phyloP scores from a whole-genome alignment of 257 asterid genomes.

The Euphrasia confusa region DNA sequence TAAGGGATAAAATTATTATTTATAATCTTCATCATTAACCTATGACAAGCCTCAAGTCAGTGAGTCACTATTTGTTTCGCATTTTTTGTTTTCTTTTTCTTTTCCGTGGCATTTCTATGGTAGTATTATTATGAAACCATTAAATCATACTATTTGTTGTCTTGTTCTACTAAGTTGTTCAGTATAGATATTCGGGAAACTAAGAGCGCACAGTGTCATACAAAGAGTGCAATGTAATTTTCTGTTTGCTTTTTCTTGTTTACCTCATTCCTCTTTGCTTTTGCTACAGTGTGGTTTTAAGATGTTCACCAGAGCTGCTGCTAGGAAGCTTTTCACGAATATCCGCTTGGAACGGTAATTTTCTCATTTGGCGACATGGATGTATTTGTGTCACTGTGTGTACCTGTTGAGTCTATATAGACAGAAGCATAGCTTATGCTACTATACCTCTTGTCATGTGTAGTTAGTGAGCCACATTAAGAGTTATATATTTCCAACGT shows the following conservation, averaged over 20 bases:
- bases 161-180: too few relatives aligned
- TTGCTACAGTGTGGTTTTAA: slow-evolving; percentile 89
- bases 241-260: slow-evolving; percentile 2
- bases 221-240: not conserved
- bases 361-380: slow-evolving; percentile 2
- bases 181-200: not conserved
- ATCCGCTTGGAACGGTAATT: slow-evolving; percentile 79
- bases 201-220: not conserved
- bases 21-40: too few relatives aligned
- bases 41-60: too few relatives aligned
- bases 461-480: not conserved
- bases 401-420: not conserved
- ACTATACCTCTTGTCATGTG: not conserved
- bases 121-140: too few relatives aligned
- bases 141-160: too few relatives aligned
- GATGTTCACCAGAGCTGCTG: slow-evolving; percentile 98
- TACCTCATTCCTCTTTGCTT: slow-evolving; percentile 10
- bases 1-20: too few relatives aligned
- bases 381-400: not conserved
- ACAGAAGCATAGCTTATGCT: slow-evolving; percentile 1
- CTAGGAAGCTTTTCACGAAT: slow-evolving; percentile 79
- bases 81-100: too few relatives aligned
- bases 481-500: slow-evolving; percentile 5
- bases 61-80: too few relatives aligned
- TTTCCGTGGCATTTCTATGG: too few relatives aligned